Conservation (phyloP, 2,329 filamentous ascomycete genomes). For the Aquanectria penicillioides region DNA sequence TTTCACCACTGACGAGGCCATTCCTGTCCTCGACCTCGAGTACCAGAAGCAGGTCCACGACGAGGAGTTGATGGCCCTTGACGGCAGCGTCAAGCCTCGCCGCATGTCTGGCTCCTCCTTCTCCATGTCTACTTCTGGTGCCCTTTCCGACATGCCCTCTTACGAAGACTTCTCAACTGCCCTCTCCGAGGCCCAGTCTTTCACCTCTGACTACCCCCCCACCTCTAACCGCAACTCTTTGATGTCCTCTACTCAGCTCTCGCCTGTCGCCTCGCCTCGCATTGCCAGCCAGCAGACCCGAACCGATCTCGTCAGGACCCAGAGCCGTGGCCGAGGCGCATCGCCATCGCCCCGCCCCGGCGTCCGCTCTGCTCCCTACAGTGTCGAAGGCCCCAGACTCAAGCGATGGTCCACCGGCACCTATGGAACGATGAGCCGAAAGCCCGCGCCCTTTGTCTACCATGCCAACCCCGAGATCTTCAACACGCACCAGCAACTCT, state of each 20-base stretch:
- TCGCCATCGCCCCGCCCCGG: slow-evolving; percentile 77
- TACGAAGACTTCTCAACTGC: slow-evolving; percentile 77
- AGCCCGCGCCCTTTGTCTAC: slow-evolving; percentile 70
- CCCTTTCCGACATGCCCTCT: slow-evolving; percentile 73
- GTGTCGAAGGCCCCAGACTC: slow-evolving; percentile 70
- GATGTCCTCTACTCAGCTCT: slow-evolving; percentile 76
- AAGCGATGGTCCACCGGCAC: slow-evolving; percentile 85
- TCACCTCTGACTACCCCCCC: slow-evolving; percentile 73
- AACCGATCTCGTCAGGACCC: slow-evolving; percentile 69
- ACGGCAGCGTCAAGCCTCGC: slow-evolving; percentile 64
- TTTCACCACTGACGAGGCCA: slow-evolving; percentile 70
- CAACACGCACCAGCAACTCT: slow-evolving; percentile 65
- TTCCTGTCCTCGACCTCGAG: slow-evolving; percentile 70
- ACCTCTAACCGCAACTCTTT: slow-evolving; percentile 75
- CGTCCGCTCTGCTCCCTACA: slow-evolving; percentile 76
- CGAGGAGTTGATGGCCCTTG: slow-evolving; percentile 60
- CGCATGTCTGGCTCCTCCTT: slow-evolving; percentile 79
- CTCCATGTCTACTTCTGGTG: slow-evolving; percentile 74
- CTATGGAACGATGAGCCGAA: slow-evolving; percentile 67
- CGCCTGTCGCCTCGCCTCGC: slow-evolving; percentile 76
- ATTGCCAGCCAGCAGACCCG: slow-evolving; percentile 71
- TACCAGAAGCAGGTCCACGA: slow-evolving; percentile 60
- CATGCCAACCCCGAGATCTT: slow-evolving; percentile 70
- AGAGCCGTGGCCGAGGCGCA: slow-evolving; percentile 72
- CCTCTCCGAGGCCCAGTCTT: slow-evolving; percentile 74